phyloP scores from a whole-genome alignment of 2,329 filamentous ascomycete species.

The Blumeria hordei region DNA sequence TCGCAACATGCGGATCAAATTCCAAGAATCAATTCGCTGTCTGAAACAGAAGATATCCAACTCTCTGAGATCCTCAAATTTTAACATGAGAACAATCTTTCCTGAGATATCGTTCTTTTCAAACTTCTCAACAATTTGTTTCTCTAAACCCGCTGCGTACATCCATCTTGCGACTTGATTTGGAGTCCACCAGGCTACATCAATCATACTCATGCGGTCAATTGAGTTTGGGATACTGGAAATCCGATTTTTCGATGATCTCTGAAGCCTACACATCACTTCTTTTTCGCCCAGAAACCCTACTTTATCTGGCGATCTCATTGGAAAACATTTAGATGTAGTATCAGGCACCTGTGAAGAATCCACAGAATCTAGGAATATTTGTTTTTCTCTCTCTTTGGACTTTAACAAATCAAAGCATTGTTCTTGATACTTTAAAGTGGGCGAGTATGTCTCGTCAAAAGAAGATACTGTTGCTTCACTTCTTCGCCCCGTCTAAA shows the following conservation, averaged over 20 bases:
- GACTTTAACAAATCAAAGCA: conserved; percentile 11
- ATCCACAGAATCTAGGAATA: conserved; percentile 49
- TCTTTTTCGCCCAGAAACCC: too few species aligned
- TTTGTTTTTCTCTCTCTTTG: conserved; percentile 22
- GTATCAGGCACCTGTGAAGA: conserved; percentile 25
- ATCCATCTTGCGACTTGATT: conserved; percentile 69
- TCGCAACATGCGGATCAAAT: conserved; percentile 43
- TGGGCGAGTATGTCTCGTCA: conserved; percentile 61
- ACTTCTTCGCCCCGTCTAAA: conserved; percentile 44
- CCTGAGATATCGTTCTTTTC: conserved; percentile 83
- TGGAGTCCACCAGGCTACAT: conserved; percentile 44
- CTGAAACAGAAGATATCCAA: conserved; percentile 63
- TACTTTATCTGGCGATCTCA: too few species aligned
- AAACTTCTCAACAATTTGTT: conserved; percentile 57
- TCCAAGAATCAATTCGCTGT: conserved; percentile 57
- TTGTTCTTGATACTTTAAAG: conserved; percentile 31
- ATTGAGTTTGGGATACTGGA: conserved; percentile 26
- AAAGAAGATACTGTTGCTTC: conserved; percentile 72
- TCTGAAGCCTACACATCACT: too few species aligned
- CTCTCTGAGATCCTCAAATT: conserved; percentile 70
- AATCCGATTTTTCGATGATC: too few species aligned
- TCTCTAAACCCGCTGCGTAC: conserved; percentile 60
- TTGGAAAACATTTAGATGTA: not conserved
- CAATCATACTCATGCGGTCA: conserved; percentile 30
- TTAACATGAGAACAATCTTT: conserved; percentile 65